A percentile compares a stretch with the other conserved stretches of the same genome.
Evolutionary conservation across 306 rosid genomes (phyloP).

Genomic region (Citrullus amarus): DNA sequence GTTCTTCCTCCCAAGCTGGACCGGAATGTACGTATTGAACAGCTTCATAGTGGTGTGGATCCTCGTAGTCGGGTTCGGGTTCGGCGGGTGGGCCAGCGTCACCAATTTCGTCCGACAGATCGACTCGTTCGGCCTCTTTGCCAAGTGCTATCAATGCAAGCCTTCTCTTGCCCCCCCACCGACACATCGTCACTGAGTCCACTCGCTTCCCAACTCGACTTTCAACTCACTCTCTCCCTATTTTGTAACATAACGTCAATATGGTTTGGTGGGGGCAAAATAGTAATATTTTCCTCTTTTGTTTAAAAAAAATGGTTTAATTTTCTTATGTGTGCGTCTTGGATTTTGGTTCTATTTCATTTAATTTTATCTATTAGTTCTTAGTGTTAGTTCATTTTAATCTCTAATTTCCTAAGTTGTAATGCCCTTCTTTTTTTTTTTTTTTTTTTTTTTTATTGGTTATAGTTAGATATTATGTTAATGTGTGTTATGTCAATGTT

Average conservation of each 20-base stretch:
- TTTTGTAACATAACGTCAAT: constrained; percentile 39
- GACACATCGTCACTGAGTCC: constrained; percentile 28
- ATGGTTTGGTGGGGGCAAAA: constrained; percentile 35
- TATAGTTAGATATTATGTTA: background rate
- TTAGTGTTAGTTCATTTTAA: constrained; percentile 25
- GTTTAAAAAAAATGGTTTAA: constrained; percentile 3
- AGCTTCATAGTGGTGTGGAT: constrained; percentile 70
- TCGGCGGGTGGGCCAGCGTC: constrained; percentile 98
- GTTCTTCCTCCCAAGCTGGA: constrained; percentile 73
- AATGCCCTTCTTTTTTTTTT: constrained; percentile 14
- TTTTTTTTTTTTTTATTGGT: background rate
- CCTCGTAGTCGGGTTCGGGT: constrained; percentile 78
- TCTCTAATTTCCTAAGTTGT: constrained; percentile 16
- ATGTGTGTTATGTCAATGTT: background rate
- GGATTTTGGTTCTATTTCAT: constrained; percentile 4
- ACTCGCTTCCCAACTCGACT: background rate
- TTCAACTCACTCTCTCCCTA: constrained; percentile 10
- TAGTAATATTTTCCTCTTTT: constrained; percentile 33
- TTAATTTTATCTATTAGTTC: constrained; percentile 20
- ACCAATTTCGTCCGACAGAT: constrained; percentile 70
- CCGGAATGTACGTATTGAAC: constrained; percentile 63
- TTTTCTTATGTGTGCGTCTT: constrained; percentile 27
- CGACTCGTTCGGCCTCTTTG: constrained; percentile 82
- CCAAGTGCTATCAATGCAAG: constrained; percentile 96
- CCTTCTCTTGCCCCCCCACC: constrained; percentile 24